Conservation (phyloP, 768 basidiomycete genomes). For the Rhodotorula babjevae region DNA sequence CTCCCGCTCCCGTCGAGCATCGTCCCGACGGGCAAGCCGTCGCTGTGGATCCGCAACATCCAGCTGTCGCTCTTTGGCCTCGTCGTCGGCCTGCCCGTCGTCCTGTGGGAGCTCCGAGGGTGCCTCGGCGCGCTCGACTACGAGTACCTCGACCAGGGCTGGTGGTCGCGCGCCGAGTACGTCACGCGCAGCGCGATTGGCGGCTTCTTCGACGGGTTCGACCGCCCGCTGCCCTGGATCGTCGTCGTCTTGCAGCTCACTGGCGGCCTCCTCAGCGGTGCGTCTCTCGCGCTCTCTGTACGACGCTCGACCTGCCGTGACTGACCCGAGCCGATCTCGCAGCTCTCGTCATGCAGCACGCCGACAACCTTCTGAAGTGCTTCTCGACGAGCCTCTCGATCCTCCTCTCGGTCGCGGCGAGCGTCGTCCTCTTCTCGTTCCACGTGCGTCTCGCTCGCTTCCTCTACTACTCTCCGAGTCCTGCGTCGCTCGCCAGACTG, state of each 20-base stretch:
- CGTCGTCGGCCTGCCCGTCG: slow-evolving; percentile 71
- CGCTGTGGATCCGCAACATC: slow-evolving; percentile 94
- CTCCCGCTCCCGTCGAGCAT: not conserved
- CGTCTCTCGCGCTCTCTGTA: not conserved
- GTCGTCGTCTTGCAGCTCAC: slow-evolving; percentile 79
- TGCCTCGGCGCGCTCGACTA: slow-evolving; percentile 10
- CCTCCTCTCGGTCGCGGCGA: slow-evolving; percentile 85
- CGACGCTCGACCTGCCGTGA: not conserved
- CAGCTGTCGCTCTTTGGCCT: slow-evolving; percentile 90
- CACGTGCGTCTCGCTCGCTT: slow-evolving; percentile 40
- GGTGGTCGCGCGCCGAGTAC: not conserved
- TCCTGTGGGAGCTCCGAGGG: slow-evolving; percentile 28
- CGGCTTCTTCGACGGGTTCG: slow-evolving; percentile 67
- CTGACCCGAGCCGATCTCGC: not conserved
- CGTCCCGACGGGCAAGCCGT: slow-evolving; percentile 60
- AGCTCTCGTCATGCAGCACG: slow-evolving; percentile 76
- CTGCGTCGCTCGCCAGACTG: not conserved
- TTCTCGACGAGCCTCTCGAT: slow-evolving; percentile 91
- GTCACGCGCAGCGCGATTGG: not conserved
- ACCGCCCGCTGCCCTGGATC: slow-evolving; percentile 72
- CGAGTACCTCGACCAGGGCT: slow-evolving; percentile 8
- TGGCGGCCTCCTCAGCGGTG: slow-evolving; percentile 79
- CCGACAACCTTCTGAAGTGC: slow-evolving; percentile 42
- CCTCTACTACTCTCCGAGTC: too few species aligned
- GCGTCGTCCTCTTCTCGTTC: slow-evolving; percentile 75